Conservation (phyloP, 2,329 filamentous ascomycete genomes). For the Thelonectria olida region DNA sequence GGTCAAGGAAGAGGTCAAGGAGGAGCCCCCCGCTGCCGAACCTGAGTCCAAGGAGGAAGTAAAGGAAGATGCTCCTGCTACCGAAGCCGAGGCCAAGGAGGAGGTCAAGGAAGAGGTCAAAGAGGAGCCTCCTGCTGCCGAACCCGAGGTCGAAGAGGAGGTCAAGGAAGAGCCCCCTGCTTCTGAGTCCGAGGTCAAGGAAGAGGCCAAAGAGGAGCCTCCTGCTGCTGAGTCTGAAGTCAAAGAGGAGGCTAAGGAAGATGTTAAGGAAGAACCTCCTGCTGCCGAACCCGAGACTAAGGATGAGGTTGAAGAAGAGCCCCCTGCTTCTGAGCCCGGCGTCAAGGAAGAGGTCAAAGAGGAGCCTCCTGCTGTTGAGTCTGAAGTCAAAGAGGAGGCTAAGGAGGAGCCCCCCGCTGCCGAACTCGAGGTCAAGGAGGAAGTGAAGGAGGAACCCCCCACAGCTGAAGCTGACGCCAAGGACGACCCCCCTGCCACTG, state of each 20-base stretch:
- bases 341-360: neutral
- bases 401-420: too few species aligned
- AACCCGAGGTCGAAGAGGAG: neutral
- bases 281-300: slow-evolving; percentile 1
- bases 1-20: neutral
- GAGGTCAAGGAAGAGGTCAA: neutral
- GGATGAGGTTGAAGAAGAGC: neutral
- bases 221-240: neutral
- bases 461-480: slow-evolving; percentile 1
- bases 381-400: neutral
- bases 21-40: slow-evolving; percentile 8
- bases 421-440: too few species aligned
- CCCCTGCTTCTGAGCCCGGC: neutral
- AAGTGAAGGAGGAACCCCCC: neutral
- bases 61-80: neutral
- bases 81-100: neutral
- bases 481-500: neutral
- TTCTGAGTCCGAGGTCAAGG: neutral
- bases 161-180: neutral
- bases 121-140: neutral
- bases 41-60: slow-evolving; percentile 5
- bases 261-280: too few species aligned
- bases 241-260: too few species aligned
- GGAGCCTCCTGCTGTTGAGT: neutral
- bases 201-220: neutral